Evolutionary conservation across 1,284 basidiomycete genomes (phyloP).

Genomic region (Ceratobasidium sp.): DNA sequence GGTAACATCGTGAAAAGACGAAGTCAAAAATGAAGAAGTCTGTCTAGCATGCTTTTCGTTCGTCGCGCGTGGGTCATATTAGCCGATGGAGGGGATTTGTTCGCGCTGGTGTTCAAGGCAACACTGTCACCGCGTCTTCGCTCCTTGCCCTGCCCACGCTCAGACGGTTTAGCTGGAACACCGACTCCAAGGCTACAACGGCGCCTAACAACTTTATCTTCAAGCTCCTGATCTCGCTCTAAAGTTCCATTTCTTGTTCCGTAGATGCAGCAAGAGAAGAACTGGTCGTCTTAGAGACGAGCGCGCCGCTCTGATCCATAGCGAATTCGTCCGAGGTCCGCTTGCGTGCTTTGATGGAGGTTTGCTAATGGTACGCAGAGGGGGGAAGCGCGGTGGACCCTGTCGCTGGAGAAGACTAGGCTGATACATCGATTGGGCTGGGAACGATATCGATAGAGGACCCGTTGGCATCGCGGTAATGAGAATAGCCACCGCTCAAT

Average conservation of each 20-base stretch:
- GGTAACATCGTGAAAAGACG: conserved; percentile 68
- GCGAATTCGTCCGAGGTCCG: conserved; percentile 86
- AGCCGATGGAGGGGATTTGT: conserved; percentile 57
- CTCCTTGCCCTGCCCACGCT: conserved; percentile 66
- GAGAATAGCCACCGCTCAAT: conserved; percentile 37
- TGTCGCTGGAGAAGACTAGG: conserved; percentile 52
- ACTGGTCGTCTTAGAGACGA: conserved; percentile 67
- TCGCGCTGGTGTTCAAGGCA: conserved; percentile 63
- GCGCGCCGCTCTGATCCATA: conserved; percentile 73
- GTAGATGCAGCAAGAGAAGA: conserved; percentile 33
- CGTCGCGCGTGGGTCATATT: conserved; percentile 41
- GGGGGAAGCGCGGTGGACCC: conserved; percentile 54
- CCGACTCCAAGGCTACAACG: conserved; percentile 78
- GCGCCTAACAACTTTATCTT: conserved; percentile 69
- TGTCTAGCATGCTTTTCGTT: conserved; percentile 51
- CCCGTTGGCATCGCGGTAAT: conserved; percentile 34
- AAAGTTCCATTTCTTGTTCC: conserved; percentile 5
- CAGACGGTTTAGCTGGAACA: conserved; percentile 60
- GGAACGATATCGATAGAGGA: conserved; percentile 40
- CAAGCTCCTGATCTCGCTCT: conserved; percentile 60
- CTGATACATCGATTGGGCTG: conserved; percentile 46
- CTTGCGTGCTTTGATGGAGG: conserved; percentile 69
- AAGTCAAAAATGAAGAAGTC: conserved; percentile 63
- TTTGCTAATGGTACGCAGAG: conserved; percentile 65
- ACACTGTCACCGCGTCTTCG: conserved; percentile 72